These are phyloP conservation scores for Yarrowia alimentaria DNA, from an alignment of 805 yeast species.

Conservation along the genomic window DNA sequence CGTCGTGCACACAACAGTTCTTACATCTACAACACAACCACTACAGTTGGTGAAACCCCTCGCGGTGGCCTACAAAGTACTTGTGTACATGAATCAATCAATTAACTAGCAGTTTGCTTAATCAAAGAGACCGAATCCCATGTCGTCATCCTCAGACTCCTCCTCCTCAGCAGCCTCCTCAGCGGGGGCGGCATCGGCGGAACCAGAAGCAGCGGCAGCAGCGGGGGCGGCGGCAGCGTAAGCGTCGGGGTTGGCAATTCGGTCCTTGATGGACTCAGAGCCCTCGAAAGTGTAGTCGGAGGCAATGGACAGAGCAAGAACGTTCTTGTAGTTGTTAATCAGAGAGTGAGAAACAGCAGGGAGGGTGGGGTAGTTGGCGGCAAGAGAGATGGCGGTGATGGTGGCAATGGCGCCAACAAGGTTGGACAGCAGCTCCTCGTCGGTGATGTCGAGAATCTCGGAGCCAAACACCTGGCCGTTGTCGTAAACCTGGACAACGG, in stretches of 20 bases:
- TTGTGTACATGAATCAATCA: too few relatives aligned
- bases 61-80: too few relatives aligned
- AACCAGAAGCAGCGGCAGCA: slow-evolving; percentile 74
- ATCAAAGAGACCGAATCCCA: slow-evolving; percentile 99
- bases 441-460: slow-evolving; percentile 95
- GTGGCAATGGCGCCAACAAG: slow-evolving; percentile 87
- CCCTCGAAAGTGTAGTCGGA: slow-evolving; percentile 99
- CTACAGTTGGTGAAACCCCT: too few relatives aligned
- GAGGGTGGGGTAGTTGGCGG: slow-evolving; percentile 98
- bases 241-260: slow-evolving; percentile 99
- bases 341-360: slow-evolving; percentile 99
- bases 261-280: slow-evolving; percentile 98
- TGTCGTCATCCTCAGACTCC: slow-evolving; percentile 57
- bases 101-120: slow-evolving; percentile 48
- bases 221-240: slow-evolving; percentile 99
- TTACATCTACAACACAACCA: too few relatives aligned
- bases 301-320: slow-evolving; percentile 96
- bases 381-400: slow-evolving; percentile 95
- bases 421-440: slow-evolving; percentile 90
- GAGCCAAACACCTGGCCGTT: slow-evolving; percentile 98
- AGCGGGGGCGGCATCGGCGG: slow-evolving; percentile 62
- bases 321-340: slow-evolving; percentile 98
- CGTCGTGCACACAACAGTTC: too few relatives aligned
- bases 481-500: slow-evolving; percentile 96
- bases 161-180: slow-evolving; percentile 74